phyloP scores from a whole-genome alignment of 805 yeast species.

The Sungouiozyma intestinalis region DNA sequence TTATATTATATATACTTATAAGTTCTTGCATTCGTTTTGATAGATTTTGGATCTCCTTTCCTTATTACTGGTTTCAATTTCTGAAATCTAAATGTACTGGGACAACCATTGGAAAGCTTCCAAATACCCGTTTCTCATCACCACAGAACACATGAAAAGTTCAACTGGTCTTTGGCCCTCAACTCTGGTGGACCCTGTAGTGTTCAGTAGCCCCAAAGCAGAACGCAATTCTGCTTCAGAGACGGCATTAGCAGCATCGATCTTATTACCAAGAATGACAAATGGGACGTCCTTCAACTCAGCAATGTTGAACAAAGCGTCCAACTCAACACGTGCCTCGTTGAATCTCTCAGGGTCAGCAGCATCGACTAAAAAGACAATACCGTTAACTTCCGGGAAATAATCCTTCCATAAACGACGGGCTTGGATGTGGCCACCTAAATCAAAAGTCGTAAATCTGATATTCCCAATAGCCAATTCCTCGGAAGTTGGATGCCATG shows the following conservation, averaged over 20 bases:
- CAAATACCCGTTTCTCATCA: constrained; percentile 97
- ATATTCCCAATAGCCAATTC: constrained; percentile 95
- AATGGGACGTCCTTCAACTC: constrained; percentile 87
- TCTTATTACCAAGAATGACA: constrained; percentile 90
- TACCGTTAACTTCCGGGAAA: constrained; percentile 98
- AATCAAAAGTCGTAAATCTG: constrained; percentile 93
- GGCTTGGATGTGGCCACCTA: constrained; percentile 98
- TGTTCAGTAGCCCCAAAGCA: constrained; percentile 75
- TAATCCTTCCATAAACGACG: constrained; percentile 99
- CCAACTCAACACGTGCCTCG: constrained; percentile 91
- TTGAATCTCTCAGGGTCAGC: constrained; percentile 93
- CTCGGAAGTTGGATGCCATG: constrained; percentile 97
- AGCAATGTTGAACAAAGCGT: constrained; percentile 84
- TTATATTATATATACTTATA: background rate
- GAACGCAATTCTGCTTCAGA: constrained; percentile 89
- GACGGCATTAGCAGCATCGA: constrained; percentile 89
- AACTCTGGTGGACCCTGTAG: constrained; percentile 76
- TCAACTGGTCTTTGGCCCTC: constrained; percentile 84
- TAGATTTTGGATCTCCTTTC: too few species aligned
- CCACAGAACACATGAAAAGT: constrained; percentile 94
- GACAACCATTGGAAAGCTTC: constrained; percentile 98
- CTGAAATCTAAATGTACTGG: constrained; percentile 60
- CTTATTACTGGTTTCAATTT: too few species aligned
- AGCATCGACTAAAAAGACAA: constrained; percentile 91
- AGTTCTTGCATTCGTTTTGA: too few species aligned